Conservation (phyloP, 495 filamentous ascomycete species). For the Echria macrotheca region DNA sequence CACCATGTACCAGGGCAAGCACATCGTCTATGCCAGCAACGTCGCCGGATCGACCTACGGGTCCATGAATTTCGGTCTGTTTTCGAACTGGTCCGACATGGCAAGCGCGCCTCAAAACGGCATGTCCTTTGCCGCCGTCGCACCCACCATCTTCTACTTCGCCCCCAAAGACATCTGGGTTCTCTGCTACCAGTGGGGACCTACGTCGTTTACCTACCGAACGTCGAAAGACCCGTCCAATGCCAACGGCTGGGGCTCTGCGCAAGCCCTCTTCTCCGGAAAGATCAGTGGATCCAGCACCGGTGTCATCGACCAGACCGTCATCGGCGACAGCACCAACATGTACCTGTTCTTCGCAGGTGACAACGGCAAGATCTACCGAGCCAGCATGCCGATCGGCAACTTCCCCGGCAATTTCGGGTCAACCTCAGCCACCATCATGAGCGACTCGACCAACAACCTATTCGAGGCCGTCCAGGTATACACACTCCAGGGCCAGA, state of each 20-base stretch:
- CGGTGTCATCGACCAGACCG: conserved; percentile 53
- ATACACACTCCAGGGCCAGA: conserved; percentile 52
- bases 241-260: conserved; percentile 50
- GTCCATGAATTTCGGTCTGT: conserved; percentile 53
- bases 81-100: conserved; percentile 52
- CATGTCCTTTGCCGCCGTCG: conserved; percentile 46
- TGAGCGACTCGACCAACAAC: conserved; percentile 49
- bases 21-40: conserved; percentile 50
- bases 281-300: conserved; percentile 44
- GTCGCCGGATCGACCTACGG: conserved; percentile 37
- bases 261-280: conserved; percentile 51
- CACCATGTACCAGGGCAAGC: conserved; percentile 47
- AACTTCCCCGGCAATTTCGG: conserved; percentile 59
- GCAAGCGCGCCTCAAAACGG: conserved; percentile 46
- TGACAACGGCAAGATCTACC: conserved; percentile 62
- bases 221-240: conserved; percentile 54
- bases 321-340: conserved; percentile 52
- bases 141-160: conserved; percentile 59
- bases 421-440: conserved; percentile 36
- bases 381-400: conserved; percentile 51
- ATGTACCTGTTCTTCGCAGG: conserved; percentile 64
- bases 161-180: conserved; percentile 54
- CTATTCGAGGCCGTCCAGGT: conserved; percentile 62
- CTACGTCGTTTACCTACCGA: conserved; percentile 51
- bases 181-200: conserved; percentile 57